These are phyloP conservation scores for Ascomycota sp. DNA, from an alignment of 2,329 filamentous ascomycete species.

Conservation along the genomic window DNA sequence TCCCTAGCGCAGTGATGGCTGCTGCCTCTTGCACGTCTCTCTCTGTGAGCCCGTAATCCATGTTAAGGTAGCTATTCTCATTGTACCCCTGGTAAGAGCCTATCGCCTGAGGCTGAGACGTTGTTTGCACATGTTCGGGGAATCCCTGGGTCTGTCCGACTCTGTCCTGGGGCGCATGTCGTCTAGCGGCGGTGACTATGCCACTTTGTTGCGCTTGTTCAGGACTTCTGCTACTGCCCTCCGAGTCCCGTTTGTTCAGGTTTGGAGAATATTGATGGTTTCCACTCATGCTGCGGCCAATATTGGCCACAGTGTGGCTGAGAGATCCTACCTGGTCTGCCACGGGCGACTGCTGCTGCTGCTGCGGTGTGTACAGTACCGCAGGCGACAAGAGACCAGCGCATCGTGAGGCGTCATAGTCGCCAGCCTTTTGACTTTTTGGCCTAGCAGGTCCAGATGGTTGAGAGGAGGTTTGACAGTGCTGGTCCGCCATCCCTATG, in stretches of 20 bases:
- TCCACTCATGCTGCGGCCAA: slow-evolving; percentile 2
- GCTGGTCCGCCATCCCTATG: slow-evolving; percentile 1
- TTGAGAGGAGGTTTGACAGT: neutral
- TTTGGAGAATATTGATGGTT: slow-evolving; percentile 4
- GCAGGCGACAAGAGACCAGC: slow-evolving; percentile 1
- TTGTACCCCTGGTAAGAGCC: slow-evolving; percentile 5
- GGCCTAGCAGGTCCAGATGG: neutral
- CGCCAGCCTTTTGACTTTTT: slow-evolving; percentile 2
- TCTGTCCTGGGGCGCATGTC: slow-evolving; percentile 3
- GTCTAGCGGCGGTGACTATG: slow-evolving; percentile 1
- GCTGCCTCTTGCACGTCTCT: slow-evolving; percentile 5
- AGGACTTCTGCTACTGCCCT: slow-evolving; percentile 1
- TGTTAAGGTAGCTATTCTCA: slow-evolving; percentile 7
- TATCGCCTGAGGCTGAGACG: slow-evolving; percentile 3
- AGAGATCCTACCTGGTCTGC: slow-evolving; percentile 4
- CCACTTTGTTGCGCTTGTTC: slow-evolving; percentile 2
- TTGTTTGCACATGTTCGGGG: slow-evolving; percentile 3
- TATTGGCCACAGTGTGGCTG: slow-evolving; percentile 1
- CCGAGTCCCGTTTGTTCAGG: slow-evolving; percentile 4
- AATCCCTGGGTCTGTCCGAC: slow-evolving; percentile 3
- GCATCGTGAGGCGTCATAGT: slow-evolving; percentile 1
- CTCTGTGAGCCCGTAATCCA: slow-evolving; percentile 7
- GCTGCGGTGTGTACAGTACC: slow-evolving; percentile 1
- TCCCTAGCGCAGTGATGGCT: slow-evolving; percentile 4
- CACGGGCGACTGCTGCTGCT: slow-evolving; percentile 2